Evolutionary conservation across 805 yeast species (phyloP).

Genomic region (Yamadazyma paraphyllophila): DNA sequence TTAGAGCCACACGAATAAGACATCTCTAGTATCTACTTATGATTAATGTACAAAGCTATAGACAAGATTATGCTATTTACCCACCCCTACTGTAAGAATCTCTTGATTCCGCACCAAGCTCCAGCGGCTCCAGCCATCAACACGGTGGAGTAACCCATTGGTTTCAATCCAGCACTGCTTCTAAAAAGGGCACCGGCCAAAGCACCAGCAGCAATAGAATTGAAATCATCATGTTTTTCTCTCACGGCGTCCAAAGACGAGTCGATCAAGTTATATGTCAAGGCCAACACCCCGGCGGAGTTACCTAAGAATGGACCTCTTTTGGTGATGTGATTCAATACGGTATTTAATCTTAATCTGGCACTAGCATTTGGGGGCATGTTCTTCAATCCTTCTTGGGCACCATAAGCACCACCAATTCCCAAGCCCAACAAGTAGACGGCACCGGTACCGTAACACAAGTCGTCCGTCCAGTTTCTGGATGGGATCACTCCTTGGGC

Average conservation of each 20-base stretch:
- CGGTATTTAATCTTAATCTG: slow-evolving; percentile 81
- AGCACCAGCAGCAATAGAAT: slow-evolving; percentile 87
- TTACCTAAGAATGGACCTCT: slow-evolving; percentile 97
- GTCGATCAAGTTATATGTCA: slow-evolving; percentile 83
- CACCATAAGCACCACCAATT: slow-evolving; percentile 84
- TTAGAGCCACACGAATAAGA: too few relatives aligned
- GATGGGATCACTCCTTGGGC: slow-evolving; percentile 89
- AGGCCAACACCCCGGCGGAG: slow-evolving; percentile 89
- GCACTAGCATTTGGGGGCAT: slow-evolving; percentile 76
- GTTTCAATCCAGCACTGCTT: slow-evolving; percentile 79
- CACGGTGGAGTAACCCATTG: slow-evolving; percentile 84
- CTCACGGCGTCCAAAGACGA: slow-evolving; percentile 74
- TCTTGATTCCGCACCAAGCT: slow-evolving; percentile 85
- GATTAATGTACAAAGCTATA: slow-evolving; percentile 16
- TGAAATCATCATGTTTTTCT: slow-evolving; percentile 84
- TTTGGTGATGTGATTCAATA: slow-evolving; percentile 87
- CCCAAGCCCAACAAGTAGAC: slow-evolving; percentile 86
- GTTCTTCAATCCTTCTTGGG: slow-evolving; percentile 78
- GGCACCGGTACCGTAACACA: slow-evolving; percentile 97
- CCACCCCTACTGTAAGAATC: slow-evolving; percentile 19
- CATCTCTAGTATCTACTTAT: background rate
- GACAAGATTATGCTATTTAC: slow-evolving; percentile 16
- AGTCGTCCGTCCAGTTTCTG: slow-evolving; percentile 97
- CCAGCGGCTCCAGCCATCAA: slow-evolving; percentile 89
- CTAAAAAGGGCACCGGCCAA: slow-evolving; percentile 89